phyloP scores from a whole-genome alignment of 208 protist species.

The Angomonas desouzai region DNA sequence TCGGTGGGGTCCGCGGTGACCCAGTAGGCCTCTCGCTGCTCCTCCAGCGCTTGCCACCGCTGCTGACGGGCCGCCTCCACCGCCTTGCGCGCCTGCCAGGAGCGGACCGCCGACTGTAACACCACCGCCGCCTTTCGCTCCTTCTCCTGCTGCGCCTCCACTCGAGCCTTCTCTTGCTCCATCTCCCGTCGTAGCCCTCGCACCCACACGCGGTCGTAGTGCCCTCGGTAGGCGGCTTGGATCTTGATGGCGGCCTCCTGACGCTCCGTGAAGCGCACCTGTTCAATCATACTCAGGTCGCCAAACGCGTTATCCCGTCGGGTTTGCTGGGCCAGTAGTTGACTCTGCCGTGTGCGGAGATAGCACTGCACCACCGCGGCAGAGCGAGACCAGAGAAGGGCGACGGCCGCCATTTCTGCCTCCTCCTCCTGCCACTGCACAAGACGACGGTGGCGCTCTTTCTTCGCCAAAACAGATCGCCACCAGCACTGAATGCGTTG shows the following conservation, averaged over 20 bases:
- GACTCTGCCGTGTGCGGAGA: constrained; percentile 34
- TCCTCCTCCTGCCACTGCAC: constrained; percentile 45
- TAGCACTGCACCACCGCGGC: constrained; percentile 47
- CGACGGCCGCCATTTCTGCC: constrained; percentile 46
- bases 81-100: constrained; percentile 27
- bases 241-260: constrained; percentile 57
- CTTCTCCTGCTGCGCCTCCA: constrained; percentile 24
- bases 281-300: constrained; percentile 39
- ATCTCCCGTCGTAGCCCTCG: constrained; percentile 41
- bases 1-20: constrained; percentile 52
- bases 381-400: constrained; percentile 53
- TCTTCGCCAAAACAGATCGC: constrained; percentile 46
- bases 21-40: constrained; percentile 33
- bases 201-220: constrained; percentile 74
- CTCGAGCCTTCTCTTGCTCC: constrained; percentile 36
- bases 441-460: constrained; percentile 21
- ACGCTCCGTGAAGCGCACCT: constrained; percentile 44
- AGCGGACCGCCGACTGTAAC: constrained; percentile 69
- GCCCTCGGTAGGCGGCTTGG: constrained; percentile 68
- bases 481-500: constrained; percentile 69
- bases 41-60: constrained; percentile 27
- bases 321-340: constrained; percentile 18
- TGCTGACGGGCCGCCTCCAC: constrained; percentile 21
- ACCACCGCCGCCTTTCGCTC: constrained; percentile 47
- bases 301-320: constrained; percentile 29